Conservation (phyloP, 306 rosid species). For the Quercus wislizeni region DNA sequence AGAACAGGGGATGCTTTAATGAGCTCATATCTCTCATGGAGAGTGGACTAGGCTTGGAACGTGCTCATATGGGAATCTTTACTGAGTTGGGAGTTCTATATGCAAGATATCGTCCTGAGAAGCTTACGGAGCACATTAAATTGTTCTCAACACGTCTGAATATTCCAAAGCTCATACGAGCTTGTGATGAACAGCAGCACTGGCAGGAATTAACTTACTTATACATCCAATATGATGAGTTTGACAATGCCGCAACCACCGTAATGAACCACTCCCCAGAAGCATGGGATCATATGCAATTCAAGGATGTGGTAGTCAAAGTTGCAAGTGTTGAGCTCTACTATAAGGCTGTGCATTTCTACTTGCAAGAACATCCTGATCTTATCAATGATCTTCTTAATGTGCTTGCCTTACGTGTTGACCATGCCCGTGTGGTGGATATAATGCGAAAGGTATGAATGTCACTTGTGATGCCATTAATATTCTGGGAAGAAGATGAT, state of each 20-base stretch:
- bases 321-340: conserved; percentile 96
- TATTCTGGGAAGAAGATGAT: not conserved
- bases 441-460: conserved; percentile 86
- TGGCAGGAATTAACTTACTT: conserved; percentile 96
- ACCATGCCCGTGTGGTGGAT: conserved; percentile 98
- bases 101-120: conserved; percentile 99
- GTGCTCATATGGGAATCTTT: conserved; percentile 99
- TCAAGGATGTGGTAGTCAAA: conserved; percentile 89
- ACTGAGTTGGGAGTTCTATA: conserved; percentile 96
- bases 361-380: conserved; percentile 98
- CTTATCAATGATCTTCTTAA: conserved; percentile 95
- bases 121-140: conserved; percentile 99
- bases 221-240: conserved; percentile 97
- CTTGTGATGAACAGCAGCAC: conserved; percentile 98
- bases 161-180: conserved; percentile 96
- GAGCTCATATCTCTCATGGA: conserved; percentile 98
- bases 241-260: conserved; percentile 97
- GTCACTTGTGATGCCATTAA: no score
- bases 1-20: conserved; percentile 97
- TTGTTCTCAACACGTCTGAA: conserved; percentile 90
- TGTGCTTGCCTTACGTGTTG: conserved; percentile 97
- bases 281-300: conserved; percentile 99
- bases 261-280: conserved; percentile 99
- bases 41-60: conserved; percentile 97
- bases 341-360: conserved; percentile 96